phyloP scores from a whole-genome alignment of 495 filamentous ascomycete species.

The Hypomontagnella submonticulosa region DNA sequence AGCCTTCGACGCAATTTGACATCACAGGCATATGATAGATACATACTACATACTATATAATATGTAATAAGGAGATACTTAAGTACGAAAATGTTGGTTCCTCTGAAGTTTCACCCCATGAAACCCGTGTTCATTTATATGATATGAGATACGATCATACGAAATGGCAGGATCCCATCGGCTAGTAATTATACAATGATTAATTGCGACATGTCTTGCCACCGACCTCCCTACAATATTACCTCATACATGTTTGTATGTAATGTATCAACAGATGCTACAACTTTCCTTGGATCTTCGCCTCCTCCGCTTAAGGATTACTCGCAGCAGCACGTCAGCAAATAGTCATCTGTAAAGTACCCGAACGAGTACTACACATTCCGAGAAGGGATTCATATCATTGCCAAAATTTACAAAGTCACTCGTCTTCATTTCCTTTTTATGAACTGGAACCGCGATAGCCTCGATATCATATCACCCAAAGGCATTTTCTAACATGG shows the following conservation, averaged over 20 bases:
- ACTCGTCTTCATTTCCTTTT: no score
- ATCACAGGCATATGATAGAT: conserved; percentile 33
- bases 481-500: no score
- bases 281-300: conserved; percentile 9
- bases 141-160: background rate
- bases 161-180: conserved; percentile 16
- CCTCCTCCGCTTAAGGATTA: conserved; percentile 29
- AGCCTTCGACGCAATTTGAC: conserved; percentile 31
- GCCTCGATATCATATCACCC: no score
- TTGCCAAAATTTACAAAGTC: background rate
- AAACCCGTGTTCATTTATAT: conserved; percentile 30
- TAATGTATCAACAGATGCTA: conserved; percentile 6
- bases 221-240: background rate
- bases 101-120: conserved; percentile 17
- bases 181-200: conserved; percentile 13
- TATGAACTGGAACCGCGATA: no score
- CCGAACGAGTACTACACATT: background rate
- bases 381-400: background rate
- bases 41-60: background rate
- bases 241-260: background rate
- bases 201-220: conserved; percentile 16
- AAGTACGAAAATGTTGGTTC: background rate
- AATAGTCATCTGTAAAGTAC: conserved; percentile 25
- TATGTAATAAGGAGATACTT: no score
- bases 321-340: conserved; percentile 43